Evolutionary conservation across 371 early-diverging fungal species (phyloP), one percentile per base, ranked within the genome.

Genomic region (Mucor irregularis): DNA sequence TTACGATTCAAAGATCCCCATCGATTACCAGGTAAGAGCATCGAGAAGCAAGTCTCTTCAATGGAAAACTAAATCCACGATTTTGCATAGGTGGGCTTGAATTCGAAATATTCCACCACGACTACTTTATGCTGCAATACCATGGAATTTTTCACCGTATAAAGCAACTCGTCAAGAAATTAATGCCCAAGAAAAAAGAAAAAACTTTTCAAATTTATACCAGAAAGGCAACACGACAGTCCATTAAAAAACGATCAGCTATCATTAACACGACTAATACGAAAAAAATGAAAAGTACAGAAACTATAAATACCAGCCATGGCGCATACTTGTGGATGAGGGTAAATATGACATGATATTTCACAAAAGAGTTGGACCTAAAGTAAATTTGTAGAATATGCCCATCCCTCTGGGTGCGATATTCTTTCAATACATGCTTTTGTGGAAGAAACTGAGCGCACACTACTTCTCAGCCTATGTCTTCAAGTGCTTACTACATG

Each of bases 1-100:
- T 64, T 94, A 37, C 81, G 96, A 14, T 51, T 94, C 39, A 92
- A 93, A 56, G 95, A 96, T 56, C 94, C 95, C 0, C 85, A 76
- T 26, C 80, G 94, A 57, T 69, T 97, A 29, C 96, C 98, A 30
- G 93, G 93, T 82, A 74, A 42, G n/a, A n/a, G n/a, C n/a, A n/a
- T n/a, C n/a, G n/a, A n/a, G n/a, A n/a, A n/a, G n/a, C n/a, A n/a
- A n/a, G n/a, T n/a, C n/a, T n/a, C n/a, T n/a, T n/a, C n/a, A n/a
- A n/a, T 19, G 38, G 16, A 34, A 14, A 11, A 11, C 10, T n/a
- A n/a, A n/a, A n/a, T n/a, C n/a, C n/a, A n/a, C n/a, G n/a, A n/a
- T n/a, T n/a, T n/a, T n/a, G n/a, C 31, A 40, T 54, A 80, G 80
- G 82, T 34, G 82, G 82, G 7, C 61, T 82, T 17, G 54, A 64